These are phyloP conservation scores for Xerocomus nothofagi DNA, from an alignment of 1,284 basidiomycete species.

Conservation along the genomic window DNA sequence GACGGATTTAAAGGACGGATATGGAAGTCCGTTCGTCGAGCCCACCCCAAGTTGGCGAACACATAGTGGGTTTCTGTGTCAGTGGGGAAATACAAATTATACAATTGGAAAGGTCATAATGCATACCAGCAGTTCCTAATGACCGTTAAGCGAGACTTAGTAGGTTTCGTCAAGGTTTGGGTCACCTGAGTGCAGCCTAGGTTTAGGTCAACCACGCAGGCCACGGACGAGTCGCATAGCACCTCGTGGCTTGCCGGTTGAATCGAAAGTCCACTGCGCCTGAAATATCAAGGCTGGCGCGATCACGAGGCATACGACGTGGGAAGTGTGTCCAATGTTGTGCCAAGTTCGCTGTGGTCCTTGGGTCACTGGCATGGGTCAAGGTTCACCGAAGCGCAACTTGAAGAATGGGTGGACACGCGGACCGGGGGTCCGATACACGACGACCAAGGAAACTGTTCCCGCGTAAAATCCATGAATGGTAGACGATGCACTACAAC, in stretches of 20 bases:
- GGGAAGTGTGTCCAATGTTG: background rate
- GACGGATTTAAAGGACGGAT: background rate
- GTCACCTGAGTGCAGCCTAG: no score
- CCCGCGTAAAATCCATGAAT: background rate
- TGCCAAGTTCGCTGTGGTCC: background rate
- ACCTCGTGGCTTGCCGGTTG: background rate
- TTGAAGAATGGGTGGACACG: background rate
- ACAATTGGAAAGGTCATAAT: no score
- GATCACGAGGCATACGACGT: background rate
- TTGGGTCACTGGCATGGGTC: background rate
- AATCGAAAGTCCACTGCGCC: background rate
- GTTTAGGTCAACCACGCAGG: no score
- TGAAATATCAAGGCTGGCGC: background rate
- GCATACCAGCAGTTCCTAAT: no score
- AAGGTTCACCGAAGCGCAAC: background rate
- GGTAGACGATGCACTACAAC: background rate
- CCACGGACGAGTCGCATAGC: background rate
- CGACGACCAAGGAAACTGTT: background rate
- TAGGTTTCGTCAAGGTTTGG: no score
- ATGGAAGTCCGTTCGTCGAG: no score
- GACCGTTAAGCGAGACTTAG: no score
- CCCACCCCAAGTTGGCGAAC: no score
- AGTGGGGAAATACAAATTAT: background rate
- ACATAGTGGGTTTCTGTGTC: background rate
- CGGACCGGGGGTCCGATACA: background rate